Evolutionary conservation across 2,329 filamentous ascomycete genomes (phyloP).

Genomic region (Cryphonectria carpinicola): DNA sequence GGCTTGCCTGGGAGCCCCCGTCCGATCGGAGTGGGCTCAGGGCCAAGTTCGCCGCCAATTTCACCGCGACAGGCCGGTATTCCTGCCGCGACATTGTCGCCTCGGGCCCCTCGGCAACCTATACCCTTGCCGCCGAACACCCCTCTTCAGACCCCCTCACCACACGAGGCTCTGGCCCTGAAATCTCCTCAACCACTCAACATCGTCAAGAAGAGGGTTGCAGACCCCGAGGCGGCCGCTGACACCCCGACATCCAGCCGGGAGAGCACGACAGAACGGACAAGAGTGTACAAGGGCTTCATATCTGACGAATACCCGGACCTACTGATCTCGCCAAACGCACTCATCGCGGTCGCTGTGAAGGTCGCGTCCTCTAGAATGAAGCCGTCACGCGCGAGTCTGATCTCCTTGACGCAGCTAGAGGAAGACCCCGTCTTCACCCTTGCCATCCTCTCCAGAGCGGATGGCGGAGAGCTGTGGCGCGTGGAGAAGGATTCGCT

Average conservation of each 20-base stretch:
- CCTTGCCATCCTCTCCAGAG: slow-evolving; percentile 79
- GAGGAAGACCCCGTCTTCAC: slow-evolving; percentile 96
- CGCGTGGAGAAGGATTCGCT: slow-evolving; percentile 89
- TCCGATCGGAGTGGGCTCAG: slow-evolving; percentile 56
- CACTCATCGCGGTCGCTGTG: slow-evolving; percentile 81
- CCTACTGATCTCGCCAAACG: slow-evolving; percentile 83
- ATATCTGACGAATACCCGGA: slow-evolving; percentile 86
- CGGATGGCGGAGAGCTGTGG: slow-evolving; percentile 81
- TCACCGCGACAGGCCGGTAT: slow-evolving; percentile 60
- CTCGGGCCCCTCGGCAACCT: slow-evolving; percentile 73
- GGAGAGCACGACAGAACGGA: slow-evolving; percentile 46
- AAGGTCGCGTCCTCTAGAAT: slow-evolving; percentile 93
- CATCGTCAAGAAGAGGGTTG: slow-evolving; percentile 41
- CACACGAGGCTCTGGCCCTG: slow-evolving; percentile 40
- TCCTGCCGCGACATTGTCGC: slow-evolving; percentile 56
- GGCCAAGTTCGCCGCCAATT: slow-evolving; percentile 66
- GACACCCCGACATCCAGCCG: slow-evolving; percentile 39
- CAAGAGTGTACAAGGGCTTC: slow-evolving; percentile 73
- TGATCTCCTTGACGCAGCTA: slow-evolving; percentile 75
- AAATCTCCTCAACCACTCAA: slow-evolving; percentile 47
- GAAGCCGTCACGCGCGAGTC: slow-evolving; percentile 85
- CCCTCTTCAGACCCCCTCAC: slow-evolving; percentile 63
- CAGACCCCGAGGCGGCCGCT: slow-evolving; percentile 29
- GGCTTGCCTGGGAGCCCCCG: slow-evolving; percentile 65
- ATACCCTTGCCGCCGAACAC: slow-evolving; percentile 74